phyloP scores from a whole-genome alignment of 371 early-diverging fungal genomes.

The Homolaphlyctis polyrhiza region DNA sequence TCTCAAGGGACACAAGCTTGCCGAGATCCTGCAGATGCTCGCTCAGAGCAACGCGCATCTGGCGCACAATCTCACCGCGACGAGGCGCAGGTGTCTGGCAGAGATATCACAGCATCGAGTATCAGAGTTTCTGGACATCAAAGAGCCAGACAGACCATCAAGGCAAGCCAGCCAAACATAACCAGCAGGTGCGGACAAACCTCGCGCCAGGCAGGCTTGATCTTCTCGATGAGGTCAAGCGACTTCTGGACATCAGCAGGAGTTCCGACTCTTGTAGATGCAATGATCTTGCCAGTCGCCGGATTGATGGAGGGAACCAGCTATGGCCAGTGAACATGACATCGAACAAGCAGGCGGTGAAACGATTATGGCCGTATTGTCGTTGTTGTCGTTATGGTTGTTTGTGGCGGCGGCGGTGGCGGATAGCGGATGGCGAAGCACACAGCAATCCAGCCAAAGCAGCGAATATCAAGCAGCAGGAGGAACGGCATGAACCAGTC shows the following conservation, averaged over 20 bases:
- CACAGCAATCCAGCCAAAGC: no score
- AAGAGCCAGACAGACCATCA: neutral
- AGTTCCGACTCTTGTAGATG: conserved; percentile 68
- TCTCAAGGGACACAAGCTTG: conserved; percentile 82
- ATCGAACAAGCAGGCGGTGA: no score
- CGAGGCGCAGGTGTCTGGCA: conserved; percentile 76
- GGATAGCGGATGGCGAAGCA: no score
- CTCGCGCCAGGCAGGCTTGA: conserved; percentile 39
- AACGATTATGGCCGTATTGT: no score
- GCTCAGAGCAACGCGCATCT: conserved; percentile 84
- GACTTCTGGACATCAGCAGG: conserved; percentile 20
- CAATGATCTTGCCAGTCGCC: conserved; percentile 83
- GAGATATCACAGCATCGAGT: no score
- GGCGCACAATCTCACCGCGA: conserved; percentile 88
- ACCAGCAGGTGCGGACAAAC: neutral
- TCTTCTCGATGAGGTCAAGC: conserved; percentile 19
- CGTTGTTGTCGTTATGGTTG: no score
- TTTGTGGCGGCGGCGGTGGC: no score
- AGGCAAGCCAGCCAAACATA: neutral
- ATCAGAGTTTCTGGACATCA: no score
- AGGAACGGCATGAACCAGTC: neutral
- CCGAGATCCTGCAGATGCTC: conserved; percentile 76
- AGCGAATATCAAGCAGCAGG: no score
- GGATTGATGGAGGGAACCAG: conserved; percentile 77
- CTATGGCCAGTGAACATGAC: no score